phyloP scores from a whole-genome alignment of 352 stramenopile genomes.

The Phytophthora uliginosa region DNA sequence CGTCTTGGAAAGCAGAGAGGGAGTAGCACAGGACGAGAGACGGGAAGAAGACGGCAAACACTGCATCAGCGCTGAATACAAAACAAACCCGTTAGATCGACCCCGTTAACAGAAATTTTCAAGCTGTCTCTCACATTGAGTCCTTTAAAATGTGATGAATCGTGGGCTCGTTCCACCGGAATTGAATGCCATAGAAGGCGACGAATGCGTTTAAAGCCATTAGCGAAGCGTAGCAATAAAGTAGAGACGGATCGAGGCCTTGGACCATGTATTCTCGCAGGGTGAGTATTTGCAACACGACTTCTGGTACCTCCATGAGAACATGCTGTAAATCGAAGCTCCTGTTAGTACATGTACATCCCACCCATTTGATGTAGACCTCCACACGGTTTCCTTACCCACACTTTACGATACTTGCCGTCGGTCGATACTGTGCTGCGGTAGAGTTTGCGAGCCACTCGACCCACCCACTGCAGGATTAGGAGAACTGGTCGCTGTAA shows the following conservation, averaged over 20 bases:
- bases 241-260: conserved; percentile 30
- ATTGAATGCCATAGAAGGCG: conserved; percentile 45
- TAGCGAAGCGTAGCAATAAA: conserved; percentile 45
- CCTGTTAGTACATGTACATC: neutral
- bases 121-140: conserved; percentile 37
- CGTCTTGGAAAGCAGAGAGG: conserved; percentile 40
- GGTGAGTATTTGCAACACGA: conserved; percentile 38
- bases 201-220: conserved; percentile 52
- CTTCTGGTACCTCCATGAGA: conserved; percentile 40
- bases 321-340: conserved; percentile 30
- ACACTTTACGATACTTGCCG: conserved; percentile 39
- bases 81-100: neutral
- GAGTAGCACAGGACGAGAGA: conserved; percentile 40
- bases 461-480: neutral
- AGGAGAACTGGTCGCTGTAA: neutral
- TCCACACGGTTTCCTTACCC: conserved; percentile 19
- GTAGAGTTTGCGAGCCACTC: conserved; percentile 7
- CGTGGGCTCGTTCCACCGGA: conserved; percentile 41
- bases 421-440: conserved; percentile 20
- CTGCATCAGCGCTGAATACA: conserved; percentile 39
- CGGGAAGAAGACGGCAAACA: conserved; percentile 53
- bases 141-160: conserved; percentile 49
- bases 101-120: neutral
- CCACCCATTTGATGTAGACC: neutral
- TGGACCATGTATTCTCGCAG: conserved; percentile 36